These are phyloP conservation scores for Citrus trifoliata DNA, from an alignment of 345 rosid genomes.

Conservation along the genomic window DNA sequence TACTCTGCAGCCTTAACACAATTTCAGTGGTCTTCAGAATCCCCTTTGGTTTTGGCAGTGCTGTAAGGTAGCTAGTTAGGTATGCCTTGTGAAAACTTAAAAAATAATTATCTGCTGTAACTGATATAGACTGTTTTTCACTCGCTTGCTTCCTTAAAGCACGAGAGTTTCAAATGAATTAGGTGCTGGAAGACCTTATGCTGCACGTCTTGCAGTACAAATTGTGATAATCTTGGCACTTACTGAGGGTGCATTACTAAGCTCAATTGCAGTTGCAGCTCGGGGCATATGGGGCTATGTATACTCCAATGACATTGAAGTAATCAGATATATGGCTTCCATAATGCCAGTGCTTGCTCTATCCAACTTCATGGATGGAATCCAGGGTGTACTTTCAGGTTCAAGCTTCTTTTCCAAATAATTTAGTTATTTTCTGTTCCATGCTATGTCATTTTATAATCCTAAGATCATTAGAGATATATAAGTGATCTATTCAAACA, in stretches of 20 bases:
- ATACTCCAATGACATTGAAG: conserved; percentile 23
- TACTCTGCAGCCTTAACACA: conserved; percentile 28
- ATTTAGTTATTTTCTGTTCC: too few relatives aligned
- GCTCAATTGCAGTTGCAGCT: conserved; percentile 6
- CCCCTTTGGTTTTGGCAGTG: conserved; percentile 34
- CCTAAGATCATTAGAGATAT: too few relatives aligned
- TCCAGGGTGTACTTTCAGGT: conserved; percentile 27
- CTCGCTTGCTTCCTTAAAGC: conserved; percentile 6
- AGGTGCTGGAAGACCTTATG: conserved; percentile 28
- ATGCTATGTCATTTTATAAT: too few relatives aligned
- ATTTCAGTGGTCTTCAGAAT: conserved; percentile 32
- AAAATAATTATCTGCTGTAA: too few relatives aligned
- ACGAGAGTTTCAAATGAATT: conserved; percentile 38
- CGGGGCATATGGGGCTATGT: conserved; percentile 23
- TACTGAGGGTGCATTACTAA: conserved; percentile 16
- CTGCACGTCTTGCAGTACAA: conserved; percentile 20
- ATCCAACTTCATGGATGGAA: conserved; percentile 46
- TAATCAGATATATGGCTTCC: conserved; percentile 21
- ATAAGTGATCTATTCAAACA: too few relatives aligned
- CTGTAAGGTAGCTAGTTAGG: conserved; percentile 20
- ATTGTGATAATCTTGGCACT: conserved; percentile 21
- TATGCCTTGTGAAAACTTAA: not conserved
- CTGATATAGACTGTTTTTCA: too few relatives aligned
- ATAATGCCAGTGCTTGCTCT: conserved; percentile 30
- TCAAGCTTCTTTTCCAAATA: not conserved